Percentiles rank a stretch among this genome's conserved stretches.
phyloP scores from a whole-genome alignment of 73 alveolate species.

The Uronychia binucleata region DNA sequence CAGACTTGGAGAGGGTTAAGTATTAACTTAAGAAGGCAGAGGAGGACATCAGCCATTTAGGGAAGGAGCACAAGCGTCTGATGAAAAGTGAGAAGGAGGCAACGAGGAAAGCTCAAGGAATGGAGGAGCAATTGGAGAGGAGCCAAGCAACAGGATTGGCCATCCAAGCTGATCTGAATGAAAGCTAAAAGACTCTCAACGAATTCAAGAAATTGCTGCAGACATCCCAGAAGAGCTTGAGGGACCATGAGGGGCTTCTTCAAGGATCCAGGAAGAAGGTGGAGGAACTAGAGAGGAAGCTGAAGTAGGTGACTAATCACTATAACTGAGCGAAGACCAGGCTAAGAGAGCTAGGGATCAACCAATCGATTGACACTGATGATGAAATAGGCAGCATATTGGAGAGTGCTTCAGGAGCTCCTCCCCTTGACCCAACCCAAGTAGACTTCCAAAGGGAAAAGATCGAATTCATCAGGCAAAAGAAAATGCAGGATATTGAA shows the following conservation, averaged over 20 bases:
- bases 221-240: not conserved
- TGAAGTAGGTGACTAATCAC: not conserved
- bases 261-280: not conserved
- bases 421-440: not conserved
- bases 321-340: not conserved
- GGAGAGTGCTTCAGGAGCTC: not conserved
- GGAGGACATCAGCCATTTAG: not conserved
- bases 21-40: not conserved
- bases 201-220: not conserved
- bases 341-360: not conserved
- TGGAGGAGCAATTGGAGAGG: not conserved
- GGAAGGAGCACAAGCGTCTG: not conserved
- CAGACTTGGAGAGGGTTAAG: not conserved
- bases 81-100: not conserved
- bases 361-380: not conserved
- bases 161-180: not conserved
- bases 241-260: not conserved
- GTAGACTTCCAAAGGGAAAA: not conserved
- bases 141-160: not conserved
- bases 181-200: not conserved
- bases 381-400: not conserved
- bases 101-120: not conserved
- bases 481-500: not conserved
- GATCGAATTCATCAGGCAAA: not conserved
- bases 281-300: not conserved